These are phyloP conservation scores for Globisporangium cystogenes DNA, from an alignment of 352 stramenopile species.

Conservation along the genomic window DNA sequence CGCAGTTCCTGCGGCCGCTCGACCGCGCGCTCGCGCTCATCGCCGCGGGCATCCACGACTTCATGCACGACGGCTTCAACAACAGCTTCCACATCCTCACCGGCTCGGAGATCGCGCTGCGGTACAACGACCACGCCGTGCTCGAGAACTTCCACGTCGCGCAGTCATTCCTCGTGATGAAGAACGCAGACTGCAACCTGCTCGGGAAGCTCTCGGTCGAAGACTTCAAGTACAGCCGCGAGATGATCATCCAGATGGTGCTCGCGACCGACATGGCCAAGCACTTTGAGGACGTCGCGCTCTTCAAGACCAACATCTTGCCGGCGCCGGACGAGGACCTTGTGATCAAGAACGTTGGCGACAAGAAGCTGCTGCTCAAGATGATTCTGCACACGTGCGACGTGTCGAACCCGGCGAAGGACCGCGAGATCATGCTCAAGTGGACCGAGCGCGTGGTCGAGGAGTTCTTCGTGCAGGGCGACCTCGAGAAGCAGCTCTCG, in stretches of 20 bases:
- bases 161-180: constrained; percentile 89
- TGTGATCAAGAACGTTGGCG: constrained; percentile 74
- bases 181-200: constrained; percentile 82
- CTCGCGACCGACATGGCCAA: constrained; percentile 89
- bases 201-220: constrained; percentile 62
- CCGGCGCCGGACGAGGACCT: constrained; percentile 57
- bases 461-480: constrained; percentile 95
- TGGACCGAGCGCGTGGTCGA: constrained; percentile 93
- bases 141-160: constrained; percentile 88
- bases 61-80: constrained; percentile 89
- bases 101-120: constrained; percentile 79
- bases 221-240: constrained; percentile 82
- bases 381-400: constrained; percentile 92
- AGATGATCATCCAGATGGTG: constrained; percentile 90
- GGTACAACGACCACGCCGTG: constrained; percentile 88
- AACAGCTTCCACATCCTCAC: constrained; percentile 88
- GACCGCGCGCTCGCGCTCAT: constrained; percentile 74
- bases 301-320: constrained; percentile 88
- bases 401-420: constrained; percentile 92
- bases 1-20: constrained; percentile 66
- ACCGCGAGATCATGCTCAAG: constrained; percentile 80
- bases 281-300: constrained; percentile 83
- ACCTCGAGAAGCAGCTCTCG: constrained; percentile 90
- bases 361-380: constrained; percentile 86
- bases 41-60: constrained; percentile 84